phyloP scores from a whole-genome alignment of 305 asterid species.

The Rubia peregrina region DNA sequence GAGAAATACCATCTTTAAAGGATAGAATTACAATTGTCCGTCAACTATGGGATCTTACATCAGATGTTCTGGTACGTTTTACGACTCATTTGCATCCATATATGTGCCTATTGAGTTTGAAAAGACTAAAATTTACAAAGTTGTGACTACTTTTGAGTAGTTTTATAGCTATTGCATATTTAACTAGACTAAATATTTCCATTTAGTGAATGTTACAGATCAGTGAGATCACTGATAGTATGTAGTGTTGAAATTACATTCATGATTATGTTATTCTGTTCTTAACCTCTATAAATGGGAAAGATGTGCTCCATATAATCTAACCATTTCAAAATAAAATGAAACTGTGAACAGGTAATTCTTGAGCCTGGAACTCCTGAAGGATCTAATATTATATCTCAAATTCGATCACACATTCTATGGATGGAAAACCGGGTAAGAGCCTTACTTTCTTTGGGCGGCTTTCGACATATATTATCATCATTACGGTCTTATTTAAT shows the following conservation, averaged over 20 bases:
- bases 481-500: neutral
- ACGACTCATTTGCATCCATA: constrained; percentile 12
- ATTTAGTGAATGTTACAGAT: neutral
- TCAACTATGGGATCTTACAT: constrained; percentile 93
- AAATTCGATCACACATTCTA: constrained; percentile 85
- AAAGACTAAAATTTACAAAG: neutral
- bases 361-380: constrained; percentile 98
- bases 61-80: constrained; percentile 67
- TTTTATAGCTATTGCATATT: neutral
- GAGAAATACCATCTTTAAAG: constrained; percentile 83
- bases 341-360: constrained; percentile 49
- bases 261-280: neutral
- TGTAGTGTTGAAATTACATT: neutral
- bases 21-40: constrained; percentile 90
- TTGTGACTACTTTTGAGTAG: neutral
- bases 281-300: neutral
- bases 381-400: constrained; percentile 90
- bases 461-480: constrained; percentile 4
- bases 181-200: neutral
- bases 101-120: neutral
- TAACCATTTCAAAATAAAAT: neutral
- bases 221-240: neutral
- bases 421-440: constrained; percentile 96
- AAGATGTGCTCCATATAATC: neutral
- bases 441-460: neutral